Percentiles rank a stretch among this genome's conserved stretches.
Conservation (phyloP, 139 green algal genomes). For the Chlorella sorokiniana region DNA sequence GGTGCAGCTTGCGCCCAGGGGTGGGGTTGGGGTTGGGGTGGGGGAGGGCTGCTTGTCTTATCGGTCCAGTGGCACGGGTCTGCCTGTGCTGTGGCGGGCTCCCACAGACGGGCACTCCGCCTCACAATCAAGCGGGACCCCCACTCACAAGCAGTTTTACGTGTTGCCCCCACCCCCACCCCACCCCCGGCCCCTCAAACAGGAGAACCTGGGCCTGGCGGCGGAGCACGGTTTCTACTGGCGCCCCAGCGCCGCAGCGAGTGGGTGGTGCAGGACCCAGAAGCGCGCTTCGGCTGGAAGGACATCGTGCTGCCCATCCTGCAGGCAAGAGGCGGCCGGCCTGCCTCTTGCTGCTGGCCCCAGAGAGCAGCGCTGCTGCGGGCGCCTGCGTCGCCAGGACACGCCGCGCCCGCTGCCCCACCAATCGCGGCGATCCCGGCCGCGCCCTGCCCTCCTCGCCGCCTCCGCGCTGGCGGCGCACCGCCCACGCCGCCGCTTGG, state of each 20-base stretch:
- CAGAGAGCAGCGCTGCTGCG: too few species aligned
- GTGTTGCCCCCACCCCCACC: not conserved
- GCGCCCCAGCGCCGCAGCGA: conserved; percentile 31
- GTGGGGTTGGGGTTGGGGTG: too few species aligned
- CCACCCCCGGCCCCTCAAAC: not conserved
- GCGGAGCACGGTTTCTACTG: conserved; percentile 96
- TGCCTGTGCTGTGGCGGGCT: too few species aligned
- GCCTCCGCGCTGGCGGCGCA: not conserved
- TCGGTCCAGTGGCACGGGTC: too few species aligned
- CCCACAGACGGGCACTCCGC: too few species aligned
- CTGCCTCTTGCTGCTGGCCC: not conserved
- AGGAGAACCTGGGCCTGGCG: conserved; percentile 78
- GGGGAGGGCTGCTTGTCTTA: too few species aligned
- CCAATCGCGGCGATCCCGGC: too few species aligned
- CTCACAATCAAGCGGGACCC: too few species aligned
- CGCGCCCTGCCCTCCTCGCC: not conserved
- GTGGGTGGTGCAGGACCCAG: conserved; percentile 51
- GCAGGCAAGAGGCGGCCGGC: conserved; percentile 38
- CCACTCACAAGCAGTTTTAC: too few species aligned
- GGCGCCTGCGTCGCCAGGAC: too few species aligned
- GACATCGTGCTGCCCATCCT: conserved; percentile 83
- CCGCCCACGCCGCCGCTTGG: not conserved
- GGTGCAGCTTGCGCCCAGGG: too few species aligned
- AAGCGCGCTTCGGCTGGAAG: conserved; percentile 76
- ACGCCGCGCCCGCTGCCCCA: too few species aligned